A percentile compares a stretch with the other conserved stretches of the same genome.
These are phyloP conservation scores for Ustilago crameri DNA, from an alignment of 1,284 basidiomycete genomes.

Conservation along the genomic window DNA sequence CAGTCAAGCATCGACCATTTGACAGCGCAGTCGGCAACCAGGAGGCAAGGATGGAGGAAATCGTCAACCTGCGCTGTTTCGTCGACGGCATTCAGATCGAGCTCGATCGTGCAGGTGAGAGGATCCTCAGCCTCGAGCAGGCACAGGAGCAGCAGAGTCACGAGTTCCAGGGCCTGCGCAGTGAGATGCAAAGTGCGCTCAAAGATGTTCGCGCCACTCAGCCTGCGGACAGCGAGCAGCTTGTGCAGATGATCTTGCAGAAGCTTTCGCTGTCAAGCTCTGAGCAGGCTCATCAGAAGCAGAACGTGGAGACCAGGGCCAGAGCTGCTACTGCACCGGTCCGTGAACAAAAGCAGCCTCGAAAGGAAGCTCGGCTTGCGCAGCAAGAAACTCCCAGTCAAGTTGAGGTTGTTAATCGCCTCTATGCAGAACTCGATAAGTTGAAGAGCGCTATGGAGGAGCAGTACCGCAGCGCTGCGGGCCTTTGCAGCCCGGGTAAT, in stretches of 20 bases:
- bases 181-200: constrained; percentile 38
- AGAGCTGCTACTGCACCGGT: not conserved
- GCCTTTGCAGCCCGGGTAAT: not conserved
- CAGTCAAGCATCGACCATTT: constrained; percentile 45
- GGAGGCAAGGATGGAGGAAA: constrained; percentile 41
- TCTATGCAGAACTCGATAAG: constrained; percentile 46
- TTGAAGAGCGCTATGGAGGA: constrained; percentile 43
- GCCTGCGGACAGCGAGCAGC: constrained; percentile 21
- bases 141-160: constrained; percentile 48
- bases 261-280: constrained; percentile 12
- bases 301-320: not conserved
- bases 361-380: not conserved
- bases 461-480: constrained; percentile 29
- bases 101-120: constrained; percentile 46
- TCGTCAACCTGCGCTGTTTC: constrained; percentile 47
- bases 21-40: constrained; percentile 40
- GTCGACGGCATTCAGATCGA: constrained; percentile 51
- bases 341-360: not conserved
- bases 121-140: constrained; percentile 49
- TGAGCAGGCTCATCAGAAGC: constrained; percentile 5
- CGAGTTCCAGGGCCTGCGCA: constrained; percentile 39
- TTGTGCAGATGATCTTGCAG: constrained; percentile 30
- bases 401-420: constrained; percentile 39
- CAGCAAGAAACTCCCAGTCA: constrained; percentile 27
- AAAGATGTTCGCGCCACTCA: constrained; percentile 28